These are phyloP conservation scores for Penicillium pancosmium DNA, from an alignment of 495 filamentous ascomycete species.

Conservation along the genomic window DNA sequence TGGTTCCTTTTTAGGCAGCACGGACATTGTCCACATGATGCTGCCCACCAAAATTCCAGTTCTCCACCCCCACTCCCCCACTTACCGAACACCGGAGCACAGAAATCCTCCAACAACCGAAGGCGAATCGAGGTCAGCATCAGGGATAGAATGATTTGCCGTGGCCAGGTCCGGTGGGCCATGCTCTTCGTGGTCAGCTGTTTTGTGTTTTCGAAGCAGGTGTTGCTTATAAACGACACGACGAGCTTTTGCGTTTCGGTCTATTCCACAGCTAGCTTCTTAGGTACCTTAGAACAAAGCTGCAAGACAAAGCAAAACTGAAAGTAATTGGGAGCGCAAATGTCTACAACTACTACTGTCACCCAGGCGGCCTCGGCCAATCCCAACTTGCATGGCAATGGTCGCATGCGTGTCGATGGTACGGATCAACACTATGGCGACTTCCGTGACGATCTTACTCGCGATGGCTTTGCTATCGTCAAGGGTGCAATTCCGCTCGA, in stretches of 20 bases:
- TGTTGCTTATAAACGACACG: not conserved
- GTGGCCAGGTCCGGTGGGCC: not conserved
- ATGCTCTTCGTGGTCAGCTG: not conserved
- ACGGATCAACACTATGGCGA: constrained; percentile 29
- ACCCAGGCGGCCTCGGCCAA: constrained; percentile 11
- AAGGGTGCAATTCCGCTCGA: constrained; percentile 48
- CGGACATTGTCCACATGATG: not conserved
- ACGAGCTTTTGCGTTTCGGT: not conserved
- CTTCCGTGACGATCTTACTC: constrained; percentile 38
- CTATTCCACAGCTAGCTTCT: not conserved
- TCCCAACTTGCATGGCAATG: constrained; percentile 13
- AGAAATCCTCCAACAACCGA: not conserved
- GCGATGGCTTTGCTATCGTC: constrained; percentile 47
- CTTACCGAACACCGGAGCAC: not conserved
- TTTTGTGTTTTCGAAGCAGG: not conserved
- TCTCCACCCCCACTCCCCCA: constrained; percentile 1
- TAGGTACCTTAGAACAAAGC: not conserved
- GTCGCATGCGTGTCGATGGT: constrained; percentile 32
- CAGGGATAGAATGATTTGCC: not conserved
- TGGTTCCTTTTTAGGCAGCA: not conserved
- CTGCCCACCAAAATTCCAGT: not conserved
- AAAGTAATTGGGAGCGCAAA: not conserved
- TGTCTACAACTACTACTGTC: constrained; percentile 21
- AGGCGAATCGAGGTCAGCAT: not conserved
- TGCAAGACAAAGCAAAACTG: not conserved